These are phyloP conservation scores for Globisporangium perplexum DNA, from an alignment of 352 stramenopile species.

Conservation along the genomic window DNA sequence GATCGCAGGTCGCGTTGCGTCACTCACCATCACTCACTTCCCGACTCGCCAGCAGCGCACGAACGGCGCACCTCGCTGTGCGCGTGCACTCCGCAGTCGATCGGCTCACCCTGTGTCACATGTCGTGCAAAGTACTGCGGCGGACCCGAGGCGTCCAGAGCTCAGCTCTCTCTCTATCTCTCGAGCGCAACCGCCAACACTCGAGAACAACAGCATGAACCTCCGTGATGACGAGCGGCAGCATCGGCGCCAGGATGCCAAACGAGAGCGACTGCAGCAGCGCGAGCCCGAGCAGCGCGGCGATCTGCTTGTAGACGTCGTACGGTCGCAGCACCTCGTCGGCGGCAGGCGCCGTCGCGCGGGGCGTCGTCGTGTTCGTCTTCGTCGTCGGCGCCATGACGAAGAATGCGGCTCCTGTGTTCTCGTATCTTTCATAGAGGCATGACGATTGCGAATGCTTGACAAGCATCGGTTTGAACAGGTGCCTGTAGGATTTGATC, in stretches of 20 bases:
- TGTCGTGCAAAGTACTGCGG: conserved; percentile 68
- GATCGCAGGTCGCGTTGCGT: no score
- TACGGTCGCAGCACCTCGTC: conserved; percentile 1
- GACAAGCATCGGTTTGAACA: no score
- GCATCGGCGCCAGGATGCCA: conserved; percentile 57
- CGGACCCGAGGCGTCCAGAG: no score
- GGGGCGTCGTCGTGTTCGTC: background rate
- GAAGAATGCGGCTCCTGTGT: no score
- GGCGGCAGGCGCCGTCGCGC: background rate
- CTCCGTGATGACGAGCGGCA: conserved; percentile 66
- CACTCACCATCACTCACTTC: conserved; percentile 2
- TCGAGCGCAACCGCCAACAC: no score
- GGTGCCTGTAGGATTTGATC: no score
- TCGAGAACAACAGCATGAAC: conserved; percentile 17
- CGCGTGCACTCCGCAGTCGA: conserved; percentile 50
- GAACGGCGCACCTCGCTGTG: conserved; percentile 24
- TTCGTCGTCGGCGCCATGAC: background rate
- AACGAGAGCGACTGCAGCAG: conserved; percentile 50
- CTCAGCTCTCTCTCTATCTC: no score
- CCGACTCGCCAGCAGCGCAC: background rate
- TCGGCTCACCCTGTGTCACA: conserved; percentile 32
- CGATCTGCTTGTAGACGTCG: conserved; percentile 24
- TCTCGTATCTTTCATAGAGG: no score
- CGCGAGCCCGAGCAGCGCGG: conserved; percentile 35
- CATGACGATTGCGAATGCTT: no score